These are phyloP conservation scores for Cutaneotrichosporon curvatum DNA, from an alignment of 1,284 basidiomycete genomes.

Conservation along the genomic window DNA sequence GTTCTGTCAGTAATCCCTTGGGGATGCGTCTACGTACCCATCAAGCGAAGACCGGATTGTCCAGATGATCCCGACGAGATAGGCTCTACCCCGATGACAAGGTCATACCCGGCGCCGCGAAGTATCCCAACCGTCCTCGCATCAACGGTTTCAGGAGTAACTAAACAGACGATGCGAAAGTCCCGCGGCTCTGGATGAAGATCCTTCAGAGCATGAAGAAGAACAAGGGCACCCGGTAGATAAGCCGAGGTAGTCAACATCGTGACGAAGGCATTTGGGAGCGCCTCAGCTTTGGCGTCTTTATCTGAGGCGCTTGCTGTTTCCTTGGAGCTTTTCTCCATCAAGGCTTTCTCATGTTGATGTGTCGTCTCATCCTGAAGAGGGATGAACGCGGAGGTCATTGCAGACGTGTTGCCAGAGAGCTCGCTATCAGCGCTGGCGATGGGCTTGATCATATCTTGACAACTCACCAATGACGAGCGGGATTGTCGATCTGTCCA, in stretches of 20 bases:
- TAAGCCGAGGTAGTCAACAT: constrained; percentile 85
- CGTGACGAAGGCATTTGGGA: constrained; percentile 65
- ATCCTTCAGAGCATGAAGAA: constrained; percentile 73
- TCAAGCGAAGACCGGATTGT: constrained; percentile 59
- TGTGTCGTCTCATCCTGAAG: no score
- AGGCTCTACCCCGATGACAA: constrained; percentile 84
- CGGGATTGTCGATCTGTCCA: no score
- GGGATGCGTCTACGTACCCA: constrained; percentile 65
- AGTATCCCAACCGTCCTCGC: constrained; percentile 76
- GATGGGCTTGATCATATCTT: no score
- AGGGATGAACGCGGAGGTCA: no score
- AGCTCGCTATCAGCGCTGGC: no score
- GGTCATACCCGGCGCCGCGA: constrained; percentile 64
- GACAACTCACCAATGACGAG: no score
- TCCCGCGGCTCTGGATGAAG: constrained; percentile 60
- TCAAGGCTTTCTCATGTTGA: no score
- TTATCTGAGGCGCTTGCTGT: no score
- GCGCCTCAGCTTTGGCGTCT: background rate
- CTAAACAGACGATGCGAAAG: constrained; percentile 84
- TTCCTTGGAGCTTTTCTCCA: no score
- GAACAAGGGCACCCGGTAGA: constrained; percentile 81
- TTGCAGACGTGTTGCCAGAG: no score
- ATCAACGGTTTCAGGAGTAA: constrained; percentile 86
- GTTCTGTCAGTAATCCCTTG: constrained; percentile 11
- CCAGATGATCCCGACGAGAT: constrained; percentile 57